These are phyloP conservation scores for Amanita exitialis DNA, from an alignment of 768 basidiomycete species.

Conservation along the genomic window DNA sequence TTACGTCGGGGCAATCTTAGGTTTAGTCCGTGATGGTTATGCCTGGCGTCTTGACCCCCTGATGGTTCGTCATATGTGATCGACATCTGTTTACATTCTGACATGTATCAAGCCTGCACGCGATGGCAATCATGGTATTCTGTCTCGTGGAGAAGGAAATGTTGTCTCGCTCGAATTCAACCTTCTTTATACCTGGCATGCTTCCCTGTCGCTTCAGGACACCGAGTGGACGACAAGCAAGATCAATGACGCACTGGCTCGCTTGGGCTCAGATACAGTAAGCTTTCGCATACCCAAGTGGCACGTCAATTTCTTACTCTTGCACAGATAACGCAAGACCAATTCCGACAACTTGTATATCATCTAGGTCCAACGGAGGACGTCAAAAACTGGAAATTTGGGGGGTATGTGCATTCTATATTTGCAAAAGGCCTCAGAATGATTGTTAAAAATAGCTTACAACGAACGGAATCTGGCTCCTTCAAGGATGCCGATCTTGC, in stretches of 20 bases:
- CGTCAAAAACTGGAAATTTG: constrained; percentile 46
- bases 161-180: constrained; percentile 73
- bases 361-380: constrained; percentile 16
- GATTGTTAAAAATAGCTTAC: constrained; percentile 23
- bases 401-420: constrained; percentile 20
- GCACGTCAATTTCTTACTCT: neutral
- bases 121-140: constrained; percentile 36
- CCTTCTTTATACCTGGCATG: constrained; percentile 55
- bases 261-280: constrained; percentile 30
- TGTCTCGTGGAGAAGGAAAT: constrained; percentile 65
- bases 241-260: constrained; percentile 35
- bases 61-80: constrained; percentile 25
- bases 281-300: neutral
- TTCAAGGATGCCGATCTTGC: constrained; percentile 62
- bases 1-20: constrained; percentile 69
- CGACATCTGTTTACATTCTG: neutral
- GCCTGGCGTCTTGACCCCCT: constrained; percentile 66
- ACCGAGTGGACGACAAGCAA: constrained; percentile 39
- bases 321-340: neutral
- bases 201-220: constrained; percentile 46
- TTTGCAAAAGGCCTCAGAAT: neutral
- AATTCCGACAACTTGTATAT: neutral
- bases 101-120: constrained; percentile 34
- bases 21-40: constrained; percentile 51
- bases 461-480: constrained; percentile 38